Base-by-base conservation (phyloP, 169 alveolate species). In the Theileria parva region DNA sequence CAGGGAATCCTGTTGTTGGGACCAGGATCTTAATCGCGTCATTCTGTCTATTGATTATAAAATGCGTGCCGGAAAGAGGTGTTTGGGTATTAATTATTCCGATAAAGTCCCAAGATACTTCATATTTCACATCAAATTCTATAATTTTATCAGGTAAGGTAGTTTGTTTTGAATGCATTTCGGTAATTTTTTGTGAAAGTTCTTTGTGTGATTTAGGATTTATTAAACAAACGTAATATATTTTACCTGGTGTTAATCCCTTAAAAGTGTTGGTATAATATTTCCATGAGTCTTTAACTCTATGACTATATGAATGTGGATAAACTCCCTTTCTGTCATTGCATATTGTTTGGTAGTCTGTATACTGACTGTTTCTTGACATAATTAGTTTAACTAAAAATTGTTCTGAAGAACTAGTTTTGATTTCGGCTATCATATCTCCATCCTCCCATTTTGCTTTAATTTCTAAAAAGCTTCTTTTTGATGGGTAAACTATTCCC, bases 321-420 rank as follows among this genome's bases (percentile, higher is more conserved):
- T 23, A 19, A 12, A 77, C 17, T n/a, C 30, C 77, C 1, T 68
- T 8, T 19, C 4, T 17, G 34, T 21, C 28, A 51, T 64, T 81
- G 39, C 88, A 81, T 57, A 73, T n/a, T 50, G 37, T 2, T 55
- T 74, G 81, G 51, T 74, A 81, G 51, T 81, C 79, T 17, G 78
- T 19, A 9, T 61, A 19, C 12, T 50, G 51, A 0, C n/a, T 77
- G 17, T 48, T 25, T 48, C 55, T 57, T 7, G 68, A 25, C 75
- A 34, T 71, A 13, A 81, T 84, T 30, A 74, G 27, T 5, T n/a
- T 81, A 0, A 81, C 19, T 28, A 70, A 9, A 23, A 19, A 34
- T 19, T n/a, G 39, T 21, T 32, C 51, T 32, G 28, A 50, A 13
- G 78, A 48, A 15, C 48, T 30, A 21, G 78, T 70, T 32, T 51